Evolutionary conservation across 2,329 filamentous ascomycete species (phyloP).

Genomic region (Botrytis aclada): DNA sequence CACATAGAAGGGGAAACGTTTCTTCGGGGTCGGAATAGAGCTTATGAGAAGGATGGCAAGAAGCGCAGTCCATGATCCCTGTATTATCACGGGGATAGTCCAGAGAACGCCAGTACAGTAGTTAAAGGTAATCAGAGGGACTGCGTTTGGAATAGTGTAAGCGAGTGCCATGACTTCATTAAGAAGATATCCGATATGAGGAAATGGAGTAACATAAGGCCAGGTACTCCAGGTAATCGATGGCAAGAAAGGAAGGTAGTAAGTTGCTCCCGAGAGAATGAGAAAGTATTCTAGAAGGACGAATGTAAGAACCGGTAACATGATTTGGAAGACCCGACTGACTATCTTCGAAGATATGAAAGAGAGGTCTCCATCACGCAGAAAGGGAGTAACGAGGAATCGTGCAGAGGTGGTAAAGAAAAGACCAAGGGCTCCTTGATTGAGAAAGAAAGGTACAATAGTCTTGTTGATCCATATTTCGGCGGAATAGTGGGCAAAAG

Average conservation of each 20-base stretch:
- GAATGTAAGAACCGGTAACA: constrained; percentile 45
- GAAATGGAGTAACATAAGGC: constrained; percentile 44
- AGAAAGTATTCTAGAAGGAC: constrained; percentile 47
- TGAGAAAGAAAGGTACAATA: constrained; percentile 44
- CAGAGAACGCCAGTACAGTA: constrained; percentile 50
- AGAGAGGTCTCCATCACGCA: constrained; percentile 43
- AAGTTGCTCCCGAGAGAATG: constrained; percentile 44
- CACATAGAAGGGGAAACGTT: constrained; percentile 45
- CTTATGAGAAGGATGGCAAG: constrained; percentile 44
- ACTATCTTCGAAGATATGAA: constrained; percentile 46
- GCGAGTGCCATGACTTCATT: constrained; percentile 45
- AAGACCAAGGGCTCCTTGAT: constrained; percentile 47
- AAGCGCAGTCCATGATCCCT: constrained; percentile 46
- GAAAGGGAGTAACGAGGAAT: constrained; percentile 44
- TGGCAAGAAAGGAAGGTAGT: constrained; percentile 45
- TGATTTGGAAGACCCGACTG: constrained; percentile 44
- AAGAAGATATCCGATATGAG: constrained; percentile 44
- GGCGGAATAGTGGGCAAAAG: constrained; percentile 38
- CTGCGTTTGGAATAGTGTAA: constrained; percentile 48
- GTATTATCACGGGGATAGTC: constrained; percentile 49
- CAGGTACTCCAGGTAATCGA: constrained; percentile 48
- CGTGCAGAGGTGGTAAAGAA: constrained; percentile 49
- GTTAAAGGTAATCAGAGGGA: constrained; percentile 46
- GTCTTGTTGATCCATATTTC: constrained; percentile 44
- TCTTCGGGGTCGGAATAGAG: constrained; percentile 46